Conservation (phyloP, 2,329 filamentous ascomycete genomes). For the Hypoxylon sp. region DNA sequence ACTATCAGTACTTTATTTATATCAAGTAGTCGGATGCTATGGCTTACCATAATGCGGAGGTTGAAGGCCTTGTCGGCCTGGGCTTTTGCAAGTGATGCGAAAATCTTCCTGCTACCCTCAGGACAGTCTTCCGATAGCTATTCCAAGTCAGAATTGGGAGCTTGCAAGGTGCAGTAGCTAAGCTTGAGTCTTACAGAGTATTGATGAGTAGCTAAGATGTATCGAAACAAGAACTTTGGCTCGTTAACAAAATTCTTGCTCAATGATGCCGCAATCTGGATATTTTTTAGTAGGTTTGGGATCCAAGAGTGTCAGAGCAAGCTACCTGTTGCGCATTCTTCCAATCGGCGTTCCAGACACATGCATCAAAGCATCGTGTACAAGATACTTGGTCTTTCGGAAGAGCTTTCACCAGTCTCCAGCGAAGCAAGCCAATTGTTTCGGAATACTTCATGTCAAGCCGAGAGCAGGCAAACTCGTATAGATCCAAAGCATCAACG, state of each 20-base stretch:
- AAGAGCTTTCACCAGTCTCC: constrained; percentile 67
- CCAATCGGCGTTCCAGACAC: constrained; percentile 69
- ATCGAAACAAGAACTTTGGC: constrained; percentile 67
- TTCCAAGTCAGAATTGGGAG: constrained; percentile 19
- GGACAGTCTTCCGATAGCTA: constrained; percentile 53
- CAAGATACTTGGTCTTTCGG: constrained; percentile 62
- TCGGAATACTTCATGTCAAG: constrained; percentile 61
- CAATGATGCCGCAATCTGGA: constrained; percentile 67
- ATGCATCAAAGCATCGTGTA: constrained; percentile 65
- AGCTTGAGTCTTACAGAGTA: constrained; percentile 62
- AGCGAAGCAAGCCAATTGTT: constrained; percentile 66
- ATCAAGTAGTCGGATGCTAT: neutral
- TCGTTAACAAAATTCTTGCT: constrained; percentile 67
- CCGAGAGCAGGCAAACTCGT: constrained; percentile 67
- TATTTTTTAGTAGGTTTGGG: constrained; percentile 15
- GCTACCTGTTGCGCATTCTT: constrained; percentile 70
- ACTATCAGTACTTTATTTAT: constrained; percentile 1
- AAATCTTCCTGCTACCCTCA: constrained; percentile 66
- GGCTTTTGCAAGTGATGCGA: constrained; percentile 62
- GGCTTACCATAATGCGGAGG: constrained; percentile 37
- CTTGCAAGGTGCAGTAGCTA: neutral
- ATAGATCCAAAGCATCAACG: constrained; percentile 66
- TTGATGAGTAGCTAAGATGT: constrained; percentile 67
- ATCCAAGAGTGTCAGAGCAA: neutral
- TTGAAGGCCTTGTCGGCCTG: constrained; percentile 50